Evolutionary conservation across 2,329 filamentous ascomycete genomes (phyloP), one percentile per base, ranked within the genome.

Genomic region (Calonectria crousiana): DNA sequence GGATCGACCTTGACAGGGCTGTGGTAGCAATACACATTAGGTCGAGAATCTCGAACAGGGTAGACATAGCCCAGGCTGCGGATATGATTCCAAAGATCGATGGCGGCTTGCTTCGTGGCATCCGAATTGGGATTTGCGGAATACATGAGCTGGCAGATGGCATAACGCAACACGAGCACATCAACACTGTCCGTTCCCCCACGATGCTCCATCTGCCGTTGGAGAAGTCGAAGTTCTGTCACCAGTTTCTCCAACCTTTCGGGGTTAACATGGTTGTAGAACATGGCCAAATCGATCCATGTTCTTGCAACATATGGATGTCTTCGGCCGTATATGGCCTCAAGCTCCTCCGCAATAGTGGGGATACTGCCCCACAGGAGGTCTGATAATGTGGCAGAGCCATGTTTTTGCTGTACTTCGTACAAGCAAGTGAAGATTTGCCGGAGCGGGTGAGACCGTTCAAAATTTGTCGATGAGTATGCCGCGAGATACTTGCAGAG

Each of bases 331-430:
- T 87, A 87, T 34, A 87, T 87, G 36, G 85, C 85, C 67, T 87
- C 86, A 23, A 87, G 77, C 74, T 87, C 86, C 65, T 87, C 86
- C 2, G 86, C 85, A 72, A 87, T 84, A 2, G 84, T 83, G 2
- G 86, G 84, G 44, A 85, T 83, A 65, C 85, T 86, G 49, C 80
- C 82, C 85, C 85, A 86, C 2, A 87, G 78, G 16, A 87, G 77
- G 67, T 87, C 85, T 6, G 86, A 87, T n/a, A 87, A 78, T 11
- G 84, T 86, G 3, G 77, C 78, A 10, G 86, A 81, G 3, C 86
- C 86, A 72, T 87, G 86, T 52, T 87, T 87, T 72, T 87, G 86
- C 71, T 87, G 85, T 8, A 87, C 84, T 47, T 87, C 85, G 75
- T 87, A 87, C 30, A 87, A 72, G 51, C 85, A 85, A 18, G 81